Conservation (phyloP, 2,329 filamentous ascomycete genomes). For the Sclerotinia spermophila region DNA sequence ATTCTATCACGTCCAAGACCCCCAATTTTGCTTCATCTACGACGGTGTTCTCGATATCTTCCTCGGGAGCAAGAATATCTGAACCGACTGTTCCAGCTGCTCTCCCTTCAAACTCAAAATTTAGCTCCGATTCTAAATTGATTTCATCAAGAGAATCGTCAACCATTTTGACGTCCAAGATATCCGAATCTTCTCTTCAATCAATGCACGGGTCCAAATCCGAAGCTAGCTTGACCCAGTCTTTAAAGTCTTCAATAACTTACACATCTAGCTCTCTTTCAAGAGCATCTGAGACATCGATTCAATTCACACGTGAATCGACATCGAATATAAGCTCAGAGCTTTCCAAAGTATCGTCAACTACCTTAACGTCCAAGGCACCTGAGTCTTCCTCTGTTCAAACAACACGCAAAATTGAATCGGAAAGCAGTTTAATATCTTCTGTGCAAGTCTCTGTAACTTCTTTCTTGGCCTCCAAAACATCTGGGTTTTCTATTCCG, state of each 20-base stretch:
- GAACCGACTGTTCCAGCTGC: background rate
- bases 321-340: background rate
- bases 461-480: background rate
- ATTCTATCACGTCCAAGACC: background rate
- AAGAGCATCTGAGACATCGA: background rate
- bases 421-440: background rate
- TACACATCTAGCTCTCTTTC: background rate
- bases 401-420: background rate
- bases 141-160: background rate
- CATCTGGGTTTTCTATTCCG: background rate
- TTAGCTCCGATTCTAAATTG: background rate
- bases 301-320: background rate
- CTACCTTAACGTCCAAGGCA: background rate
- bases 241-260: background rate
- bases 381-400: background rate
- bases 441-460: background rate
- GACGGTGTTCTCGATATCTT: background rate
- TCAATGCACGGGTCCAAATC: background rate
- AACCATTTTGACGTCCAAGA: background rate
- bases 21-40: background rate
- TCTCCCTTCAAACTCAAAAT: background rate
- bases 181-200: background rate
- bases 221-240: background rate
- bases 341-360: background rate
- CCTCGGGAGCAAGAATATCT: background rate